Base-by-base conservation (phyloP, 148 eudicot genomes). In the Dysphania ambrosioides region DNA sequence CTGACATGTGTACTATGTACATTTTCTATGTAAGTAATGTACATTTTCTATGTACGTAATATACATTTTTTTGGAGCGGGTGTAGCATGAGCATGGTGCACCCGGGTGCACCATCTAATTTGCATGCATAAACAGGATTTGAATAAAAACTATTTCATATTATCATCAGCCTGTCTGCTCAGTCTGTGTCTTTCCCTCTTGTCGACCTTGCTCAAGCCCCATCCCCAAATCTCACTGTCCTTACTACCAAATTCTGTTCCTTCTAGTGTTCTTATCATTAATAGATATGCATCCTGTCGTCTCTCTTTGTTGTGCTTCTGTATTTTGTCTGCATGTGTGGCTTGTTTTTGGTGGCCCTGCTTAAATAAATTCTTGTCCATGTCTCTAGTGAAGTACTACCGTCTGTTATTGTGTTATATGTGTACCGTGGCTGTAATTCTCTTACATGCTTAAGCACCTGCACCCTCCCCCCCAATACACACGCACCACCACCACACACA, bases 301-400 rank as follows among this genome's bases (percentile, higher is more conserved):
- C 62, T 66, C 58, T 55, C 57, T 65, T 78, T 42, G 29, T 66
- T 56, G 59, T 57, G 62, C 26, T 53, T 56, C 63, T 55, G 60
- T 67, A 30, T 35, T 47, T 23, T 72, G 57, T 67, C 32, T 36
- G 13, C 56, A 8, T 36, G 6, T 36, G 7, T 64, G 42, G 42
- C 8, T 21, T 19, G 16, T 40, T 71, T n/a, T 44, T 36, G 2
- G 42, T 77, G 42, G 16, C 53, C 19, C 21, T 47, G 18, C 53
- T 47, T 12, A 19, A 47, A 15, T 47, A 47, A 47, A 5, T 47
- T 47, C 53, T 47, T 18, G 18, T 12, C 53, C 53, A 47, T 6
- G 32, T 1, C 24, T 44, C 66, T 72, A 21, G 9, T 41, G 29
- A 29, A 26, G 31, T 53, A 40, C 29, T 30, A 34, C 18, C 61